These are phyloP conservation scores for Pseudogymnoascus sp. DNA, from an alignment of 2,329 filamentous ascomycete species.

Conservation along the genomic window DNA sequence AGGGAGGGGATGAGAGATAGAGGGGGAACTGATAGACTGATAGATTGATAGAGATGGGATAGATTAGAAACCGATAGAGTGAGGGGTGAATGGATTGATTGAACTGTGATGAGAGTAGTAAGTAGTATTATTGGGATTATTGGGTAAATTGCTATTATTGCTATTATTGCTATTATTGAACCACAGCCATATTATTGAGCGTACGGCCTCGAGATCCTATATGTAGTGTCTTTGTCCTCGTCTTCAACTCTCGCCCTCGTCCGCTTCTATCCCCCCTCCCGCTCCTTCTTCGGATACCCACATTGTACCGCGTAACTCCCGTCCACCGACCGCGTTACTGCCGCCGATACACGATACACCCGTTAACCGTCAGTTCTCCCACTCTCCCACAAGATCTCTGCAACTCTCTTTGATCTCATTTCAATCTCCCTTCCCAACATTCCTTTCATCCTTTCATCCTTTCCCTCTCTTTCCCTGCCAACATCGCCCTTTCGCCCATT, in stretches of 20 bases:
- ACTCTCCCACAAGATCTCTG: too few species aligned
- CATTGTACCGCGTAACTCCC: background rate
- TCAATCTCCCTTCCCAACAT: too few species aligned
- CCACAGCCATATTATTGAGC: background rate
- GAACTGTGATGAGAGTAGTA: background rate
- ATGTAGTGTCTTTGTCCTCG: background rate
- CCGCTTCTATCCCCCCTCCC: background rate
- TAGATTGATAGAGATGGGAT: background rate
- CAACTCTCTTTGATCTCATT: too few species aligned
- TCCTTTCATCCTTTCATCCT: too few species aligned
- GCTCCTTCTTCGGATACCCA: background rate
- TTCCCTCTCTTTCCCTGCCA: too few species aligned
- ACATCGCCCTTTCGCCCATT: too few species aligned
- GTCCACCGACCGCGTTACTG: background rate
- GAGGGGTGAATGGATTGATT: background rate
- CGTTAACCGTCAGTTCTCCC: background rate
- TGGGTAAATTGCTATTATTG: too few species aligned
- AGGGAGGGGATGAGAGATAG: background rate
- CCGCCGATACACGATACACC: background rate
- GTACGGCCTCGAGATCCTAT: background rate
- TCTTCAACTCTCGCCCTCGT: background rate
- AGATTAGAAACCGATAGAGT: background rate
- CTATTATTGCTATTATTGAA: too few species aligned
- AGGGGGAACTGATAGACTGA: background rate
- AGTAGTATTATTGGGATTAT: too few species aligned